Conservation (phyloP, 83 land plant species). For the Larix sibirica region DNA sequence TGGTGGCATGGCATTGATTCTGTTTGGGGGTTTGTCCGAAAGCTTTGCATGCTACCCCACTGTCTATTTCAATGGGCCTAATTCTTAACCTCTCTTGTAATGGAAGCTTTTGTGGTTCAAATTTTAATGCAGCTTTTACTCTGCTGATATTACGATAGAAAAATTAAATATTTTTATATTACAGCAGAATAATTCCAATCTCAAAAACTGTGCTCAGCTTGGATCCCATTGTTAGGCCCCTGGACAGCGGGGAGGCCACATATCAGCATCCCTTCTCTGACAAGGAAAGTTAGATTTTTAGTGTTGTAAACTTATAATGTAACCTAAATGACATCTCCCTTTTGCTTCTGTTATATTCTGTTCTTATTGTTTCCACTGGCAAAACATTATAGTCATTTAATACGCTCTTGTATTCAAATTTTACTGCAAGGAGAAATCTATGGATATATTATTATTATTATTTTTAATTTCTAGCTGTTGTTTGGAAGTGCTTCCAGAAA, state of each 20-base stretch:
- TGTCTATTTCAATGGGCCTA: conserved; percentile 87
- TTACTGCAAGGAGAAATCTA: background rate
- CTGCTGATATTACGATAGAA: conserved; percentile 27
- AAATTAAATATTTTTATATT: too few relatives aligned
- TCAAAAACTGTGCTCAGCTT: too few relatives aligned
- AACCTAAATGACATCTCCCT: background rate
- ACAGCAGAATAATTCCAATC: too few relatives aligned
- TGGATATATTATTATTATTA: background rate
- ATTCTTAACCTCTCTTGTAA: conserved; percentile 68
- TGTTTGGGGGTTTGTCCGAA: conserved; percentile 82
- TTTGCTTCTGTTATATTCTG: background rate
- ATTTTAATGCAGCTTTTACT: conserved; percentile 68
- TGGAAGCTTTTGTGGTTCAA: conserved; percentile 83
- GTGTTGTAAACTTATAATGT: background rate
- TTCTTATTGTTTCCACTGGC: background rate
- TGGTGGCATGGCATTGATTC: conserved; percentile 79
- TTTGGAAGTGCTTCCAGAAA: too few relatives aligned
- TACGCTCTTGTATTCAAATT: background rate
- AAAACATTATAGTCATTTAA: background rate
- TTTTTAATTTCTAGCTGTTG: too few relatives aligned
- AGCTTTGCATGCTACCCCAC: conserved; percentile 96
- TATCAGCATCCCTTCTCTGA: background rate
- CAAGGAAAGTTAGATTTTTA: background rate
- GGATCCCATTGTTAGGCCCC: too few relatives aligned
- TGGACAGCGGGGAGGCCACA: too few relatives aligned